Evolutionary conservation across 768 basidiomycete species (phyloP), one percentile per base, ranked within the genome.

Genomic region (Collybia nuda): DNA sequence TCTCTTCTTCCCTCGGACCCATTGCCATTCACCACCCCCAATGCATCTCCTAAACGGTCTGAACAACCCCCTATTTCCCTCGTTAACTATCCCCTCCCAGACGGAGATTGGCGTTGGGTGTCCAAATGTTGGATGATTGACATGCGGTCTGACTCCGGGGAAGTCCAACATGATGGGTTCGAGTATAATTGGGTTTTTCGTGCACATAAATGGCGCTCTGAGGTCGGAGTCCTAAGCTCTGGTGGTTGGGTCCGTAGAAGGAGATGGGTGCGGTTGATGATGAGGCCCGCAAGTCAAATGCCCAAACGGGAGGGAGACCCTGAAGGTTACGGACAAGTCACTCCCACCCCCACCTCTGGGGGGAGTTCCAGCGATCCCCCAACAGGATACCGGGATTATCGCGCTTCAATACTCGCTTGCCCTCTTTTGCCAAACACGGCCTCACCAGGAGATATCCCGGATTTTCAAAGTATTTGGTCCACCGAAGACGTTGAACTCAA

Each of bases 131-230:
- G 90, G 90, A 88, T 92, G 87, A 81, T 92, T 51, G 90, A 93
- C 70, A 92, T 93, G 90, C 86, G 86, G 37, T 80, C 82, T 23
- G 82, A 88, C 56, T 71, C 72, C 19, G 87, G 88, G 44, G 79
- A 86, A 58, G 85, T 90, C 2, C 87, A 90, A 57, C 79, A 86
- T 56, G 89, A 91, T 57, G 90, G 90, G 45, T 93, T 90, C 58
- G 88, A 93, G 66, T 93, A 92, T 68, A 92, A 90, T 62, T 90
- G 86, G 81, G 63, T 72, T 52, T 93, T 93, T 57, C 80, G 86
- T 15, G 65, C 70, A 28, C 75, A 78, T 43, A 66, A 82, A 42
- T 93, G 90, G 90, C 77, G 80, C 15, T 70, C 87, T 0, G 68
- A 78, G 45, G 74, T 84, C 1, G 86, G 89, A 7, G 58, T 69